These are phyloP conservation scores for Botryosphaeria dothidea DNA, from an alignment of 2,329 filamentous ascomycete species.

Conservation along the genomic window DNA sequence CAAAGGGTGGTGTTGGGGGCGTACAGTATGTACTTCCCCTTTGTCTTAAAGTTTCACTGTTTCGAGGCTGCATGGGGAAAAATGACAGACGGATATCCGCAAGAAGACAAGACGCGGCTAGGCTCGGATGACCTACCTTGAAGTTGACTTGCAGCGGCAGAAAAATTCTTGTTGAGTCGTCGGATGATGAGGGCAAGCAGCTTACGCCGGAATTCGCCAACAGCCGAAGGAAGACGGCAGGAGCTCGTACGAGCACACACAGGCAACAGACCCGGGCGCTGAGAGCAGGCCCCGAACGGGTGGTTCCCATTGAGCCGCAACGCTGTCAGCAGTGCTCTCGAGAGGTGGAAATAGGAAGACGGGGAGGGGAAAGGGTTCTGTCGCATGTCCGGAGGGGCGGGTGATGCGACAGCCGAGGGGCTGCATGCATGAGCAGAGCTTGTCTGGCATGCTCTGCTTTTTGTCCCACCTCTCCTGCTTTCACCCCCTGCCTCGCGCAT, in stretches of 20 bases:
- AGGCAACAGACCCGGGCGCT: background rate
- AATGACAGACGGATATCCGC: background rate
- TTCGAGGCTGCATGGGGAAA: background rate
- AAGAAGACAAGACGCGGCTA: background rate
- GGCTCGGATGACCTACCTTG: background rate
- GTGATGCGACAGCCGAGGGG: background rate
- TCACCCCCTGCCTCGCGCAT: background rate
- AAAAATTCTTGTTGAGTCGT: background rate
- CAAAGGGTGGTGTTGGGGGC: no score
- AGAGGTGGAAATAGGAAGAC: background rate
- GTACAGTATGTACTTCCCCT: no score
- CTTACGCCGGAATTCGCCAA: background rate
- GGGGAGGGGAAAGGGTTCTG: background rate
- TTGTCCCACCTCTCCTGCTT: background rate
- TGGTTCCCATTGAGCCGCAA: constrained; percentile 4
- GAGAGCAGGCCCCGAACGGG: background rate
- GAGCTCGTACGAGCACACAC: background rate
- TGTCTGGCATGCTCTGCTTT: background rate
- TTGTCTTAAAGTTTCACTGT: background rate
- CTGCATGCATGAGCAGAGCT: background rate
- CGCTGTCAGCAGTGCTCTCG: background rate
- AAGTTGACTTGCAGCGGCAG: background rate
- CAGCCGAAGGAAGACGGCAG: background rate
- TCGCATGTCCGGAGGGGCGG: background rate
- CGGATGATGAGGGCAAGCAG: no score